Evolutionary conservation across 2,329 filamentous ascomycete genomes (phyloP).

Genomic region (Fusarium phyllophilum): DNA sequence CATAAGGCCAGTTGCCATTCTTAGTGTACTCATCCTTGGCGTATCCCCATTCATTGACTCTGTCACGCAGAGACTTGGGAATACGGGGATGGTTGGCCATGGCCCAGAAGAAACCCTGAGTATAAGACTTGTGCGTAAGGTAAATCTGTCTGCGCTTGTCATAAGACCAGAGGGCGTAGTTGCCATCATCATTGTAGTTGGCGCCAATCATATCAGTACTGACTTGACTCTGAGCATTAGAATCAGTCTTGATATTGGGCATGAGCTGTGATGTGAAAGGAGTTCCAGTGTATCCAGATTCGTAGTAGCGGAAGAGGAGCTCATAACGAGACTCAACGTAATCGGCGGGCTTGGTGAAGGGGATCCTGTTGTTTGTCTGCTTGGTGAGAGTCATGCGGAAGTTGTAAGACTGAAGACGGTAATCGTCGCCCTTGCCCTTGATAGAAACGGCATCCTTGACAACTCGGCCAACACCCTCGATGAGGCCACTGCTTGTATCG

Average conservation of each 20-base stretch:
- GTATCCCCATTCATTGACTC: constrained; percentile 22
- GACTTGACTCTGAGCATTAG: constrained; percentile 28
- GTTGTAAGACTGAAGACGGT: constrained; percentile 35
- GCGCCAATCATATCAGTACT: constrained; percentile 34
- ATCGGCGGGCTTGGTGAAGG: constrained; percentile 30
- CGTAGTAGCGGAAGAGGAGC: constrained; percentile 31
- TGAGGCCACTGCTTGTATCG: constrained; percentile 12
- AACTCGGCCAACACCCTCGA: constrained; percentile 22
- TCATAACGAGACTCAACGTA: constrained; percentile 31
- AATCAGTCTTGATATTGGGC: constrained; percentile 35
- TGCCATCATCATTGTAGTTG: constrained; percentile 18
- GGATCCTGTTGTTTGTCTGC: constrained; percentile 4
- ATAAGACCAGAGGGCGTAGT: constrained; percentile 31
- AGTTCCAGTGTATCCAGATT: constrained; percentile 24
- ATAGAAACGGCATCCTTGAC: constrained; percentile 5
- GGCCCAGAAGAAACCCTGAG: constrained; percentile 32
- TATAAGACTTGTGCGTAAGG: constrained; percentile 20
- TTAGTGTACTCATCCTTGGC: constrained; percentile 29
- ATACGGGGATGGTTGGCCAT: constrained; percentile 27
- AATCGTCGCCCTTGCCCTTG: constrained; percentile 10
- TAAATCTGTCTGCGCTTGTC: constrained; percentile 8
- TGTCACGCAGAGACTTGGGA: background rate
- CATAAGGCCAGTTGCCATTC: constrained; percentile 31
- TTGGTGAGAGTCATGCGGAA: constrained; percentile 30
- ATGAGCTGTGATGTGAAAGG: constrained; percentile 33